phyloP scores from a whole-genome alignment of 1,284 basidiomycete genomes.

The Ceratobasidium sp. region DNA sequence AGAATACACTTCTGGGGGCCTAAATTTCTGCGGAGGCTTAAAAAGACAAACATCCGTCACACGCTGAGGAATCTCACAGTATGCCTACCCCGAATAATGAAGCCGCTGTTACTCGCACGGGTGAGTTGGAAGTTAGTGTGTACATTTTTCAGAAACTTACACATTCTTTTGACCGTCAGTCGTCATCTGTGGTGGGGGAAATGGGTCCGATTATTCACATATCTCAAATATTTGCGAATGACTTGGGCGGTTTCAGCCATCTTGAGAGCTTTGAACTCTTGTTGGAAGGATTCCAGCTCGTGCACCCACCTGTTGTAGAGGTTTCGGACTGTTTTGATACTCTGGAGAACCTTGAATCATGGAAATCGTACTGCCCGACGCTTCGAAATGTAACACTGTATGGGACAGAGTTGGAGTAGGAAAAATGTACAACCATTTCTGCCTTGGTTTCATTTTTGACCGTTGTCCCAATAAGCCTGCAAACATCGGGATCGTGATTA shows the following conservation, averaged over 20 bases:
- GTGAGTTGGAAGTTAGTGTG: constrained; percentile 7
- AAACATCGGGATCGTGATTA: neutral
- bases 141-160: neutral
- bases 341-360: constrained; percentile 8
- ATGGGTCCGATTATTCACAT: constrained; percentile 18
- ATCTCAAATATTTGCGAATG: constrained; percentile 26
- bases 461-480: neutral
- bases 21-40: constrained; percentile 24
- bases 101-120: constrained; percentile 8
- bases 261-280: constrained; percentile 31
- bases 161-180: neutral
- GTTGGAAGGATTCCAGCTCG: constrained; percentile 14
- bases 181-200: constrained; percentile 5
- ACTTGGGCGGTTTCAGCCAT: constrained; percentile 4
- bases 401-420: constrained; percentile 4
- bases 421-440: neutral
- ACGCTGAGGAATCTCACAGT: constrained; percentile 1
- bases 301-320: constrained; percentile 11
- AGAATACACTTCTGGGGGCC: constrained; percentile 37
- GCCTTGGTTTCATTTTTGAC: neutral
- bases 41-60: constrained; percentile 8
- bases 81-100: constrained; percentile 27
- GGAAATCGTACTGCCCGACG: constrained; percentile 19
- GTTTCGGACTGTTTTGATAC: constrained; percentile 6
- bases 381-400: constrained; percentile 23